Percentiles rank a stretch among this genome's conserved stretches.
Conservation (phyloP, 177 flowering plant species). For the Vitis hybrid region DNA sequence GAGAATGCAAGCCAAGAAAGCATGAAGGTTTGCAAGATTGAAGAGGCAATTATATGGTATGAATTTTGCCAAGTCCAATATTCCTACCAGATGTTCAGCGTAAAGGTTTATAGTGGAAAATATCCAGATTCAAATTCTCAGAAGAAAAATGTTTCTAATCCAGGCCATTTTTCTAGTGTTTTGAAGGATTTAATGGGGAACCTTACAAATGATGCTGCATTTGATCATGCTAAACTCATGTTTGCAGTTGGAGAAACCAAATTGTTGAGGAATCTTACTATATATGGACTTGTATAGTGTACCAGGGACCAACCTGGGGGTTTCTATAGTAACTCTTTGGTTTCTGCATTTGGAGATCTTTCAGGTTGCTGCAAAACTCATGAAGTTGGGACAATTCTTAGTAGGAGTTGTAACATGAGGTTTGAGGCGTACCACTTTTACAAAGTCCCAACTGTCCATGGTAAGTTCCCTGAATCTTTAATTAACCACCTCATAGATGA, state of each 20-base stretch:
- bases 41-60: too few species aligned
- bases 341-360: constrained; percentile 10
- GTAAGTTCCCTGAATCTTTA: too few species aligned
- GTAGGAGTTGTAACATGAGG: constrained; percentile 23
- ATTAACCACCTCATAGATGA: too few species aligned
- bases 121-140: too few species aligned
- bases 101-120: too few species aligned
- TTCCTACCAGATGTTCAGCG: too few species aligned
- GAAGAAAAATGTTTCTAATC: too few species aligned
- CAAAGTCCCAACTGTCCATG: too few species aligned
- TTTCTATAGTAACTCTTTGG: constrained; percentile 18
- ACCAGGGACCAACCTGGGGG: constrained; percentile 19
- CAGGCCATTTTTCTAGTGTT: too few species aligned
- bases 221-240: background rate
- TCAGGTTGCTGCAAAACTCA: constrained; percentile 11
- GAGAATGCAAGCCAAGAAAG: too few species aligned
- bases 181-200: background rate
- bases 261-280: background rate
- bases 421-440: constrained; percentile 16
- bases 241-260: constrained; percentile 21
- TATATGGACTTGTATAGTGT: constrained; percentile 41
- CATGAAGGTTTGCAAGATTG: too few species aligned
- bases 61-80: too few species aligned
- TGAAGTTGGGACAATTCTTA: constrained; percentile 19
- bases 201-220: constrained; percentile 9